Evolutionary conservation across 2,329 filamentous ascomycete species (phyloP), one percentile per base, ranked within the genome.

Genomic region (Pseudocercospora macadamiae): DNA sequence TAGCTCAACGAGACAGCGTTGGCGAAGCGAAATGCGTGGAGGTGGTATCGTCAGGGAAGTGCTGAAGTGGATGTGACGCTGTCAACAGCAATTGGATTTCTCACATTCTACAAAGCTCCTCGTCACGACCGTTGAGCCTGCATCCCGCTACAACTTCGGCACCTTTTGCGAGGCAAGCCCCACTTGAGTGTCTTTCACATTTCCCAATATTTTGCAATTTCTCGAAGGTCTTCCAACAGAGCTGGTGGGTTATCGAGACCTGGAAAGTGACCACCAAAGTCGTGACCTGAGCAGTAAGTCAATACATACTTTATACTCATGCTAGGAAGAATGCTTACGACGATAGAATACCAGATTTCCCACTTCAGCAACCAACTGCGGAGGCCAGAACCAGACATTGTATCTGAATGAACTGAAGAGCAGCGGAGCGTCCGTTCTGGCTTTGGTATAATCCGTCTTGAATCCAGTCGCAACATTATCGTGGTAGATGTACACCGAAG

Each of bases 401-500:
- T 59, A 62, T 45, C 53, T 58, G 39, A 59, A 62, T 16, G 36
- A 34, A 19, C 59, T 62, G 47, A 59, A 62, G 12, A 59, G 26
- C 32, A 62, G 6, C 4, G 59, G 59, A 16, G 59, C 59, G 44
- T 59, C 59, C 2, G 55, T 62, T 19, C 44, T 28, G 8, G 57
- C 62, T 56, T 71, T 74, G 0, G 68, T 66, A 19, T 67, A 75
- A 74, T 23, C 68, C 63, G 54, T 73, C 70, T 51, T 74, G 72
- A 34, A 71, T 61, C 3, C 57, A 25, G 32, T 62, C 2, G 70
- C 67, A n/a, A 73, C 70, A 51, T 76, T 76, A 47, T 75, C 71
- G 61, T 73, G 75, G 58, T 76, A 76, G 58, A 69, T 72, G 55
- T 75, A 57, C 66, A 71, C 73, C 3, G 66, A 71, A 3, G 72